Evolutionary conservation across 345 rosid genomes (phyloP), one percentile per base, ranked within the genome.

Genomic region (Murraya paniculata): DNA sequence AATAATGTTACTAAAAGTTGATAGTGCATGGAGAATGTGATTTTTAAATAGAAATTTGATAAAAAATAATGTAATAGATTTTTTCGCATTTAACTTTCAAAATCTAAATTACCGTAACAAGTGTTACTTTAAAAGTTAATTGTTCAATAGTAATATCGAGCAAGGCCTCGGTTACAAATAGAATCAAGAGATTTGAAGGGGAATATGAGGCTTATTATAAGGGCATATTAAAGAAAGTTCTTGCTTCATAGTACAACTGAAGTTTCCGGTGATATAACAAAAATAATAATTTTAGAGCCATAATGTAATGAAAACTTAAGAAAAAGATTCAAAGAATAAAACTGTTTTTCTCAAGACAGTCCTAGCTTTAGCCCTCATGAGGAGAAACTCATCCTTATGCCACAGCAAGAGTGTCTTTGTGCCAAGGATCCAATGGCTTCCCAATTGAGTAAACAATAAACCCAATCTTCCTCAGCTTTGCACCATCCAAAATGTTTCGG

Each of bases 381-480:
- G 36, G 35, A 9, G 28, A 10, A 30, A 28, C 41, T 18, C 24
- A 39, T 60, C 55, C 24, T 82, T 66, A 84, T 39, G 82, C 81
- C 41, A 81, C 25, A 48, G 79, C 65, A 55, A 75, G 73, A 75
- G 77, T 79, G 79, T 76, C 84, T 75, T 79, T 76, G 35, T 78
- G 70, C 87, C 87, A 84, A 9, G 81, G 79, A 68, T 84, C 87
- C 74, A 84, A 36, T 10, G 82, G 81, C 82, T 84, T 84, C 64
- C 87, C 87, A 64, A 84, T 84, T 30, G 84, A 55, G 81, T 90
- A 94, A 2, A 92, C 98, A 9, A 92, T 86, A 78, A 94, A 92
- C 13, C 98, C 98, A 50, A 92, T 91, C 86, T 87, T 84, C 81
- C 98, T 90, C 82, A 94, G 84, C 85, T 82, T 81, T 35, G 73